These are phyloP conservation scores for Eucalyptus cladocalyx DNA, from an alignment of 345 rosid genomes.

Conservation along the genomic window DNA sequence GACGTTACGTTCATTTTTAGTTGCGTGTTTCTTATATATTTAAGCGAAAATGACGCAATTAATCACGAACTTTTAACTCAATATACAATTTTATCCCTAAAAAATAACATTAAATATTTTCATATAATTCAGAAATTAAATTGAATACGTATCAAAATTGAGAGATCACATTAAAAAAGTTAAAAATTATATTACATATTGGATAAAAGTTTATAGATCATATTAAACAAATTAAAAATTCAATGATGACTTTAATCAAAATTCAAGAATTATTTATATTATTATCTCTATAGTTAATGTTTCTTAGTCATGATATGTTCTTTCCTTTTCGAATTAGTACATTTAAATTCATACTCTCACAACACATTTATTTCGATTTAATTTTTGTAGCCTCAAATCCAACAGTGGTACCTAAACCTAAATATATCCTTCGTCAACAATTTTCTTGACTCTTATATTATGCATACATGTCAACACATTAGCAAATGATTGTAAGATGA, in stretches of 20 bases:
- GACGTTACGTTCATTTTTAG: neutral
- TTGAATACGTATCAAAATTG: too few species aligned
- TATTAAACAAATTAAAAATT: too few species aligned
- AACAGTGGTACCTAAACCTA: neutral
- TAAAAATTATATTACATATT: fast-evolving
- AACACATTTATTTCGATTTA: neutral
- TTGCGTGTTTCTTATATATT: neutral
- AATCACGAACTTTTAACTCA: neutral
- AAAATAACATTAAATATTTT: too few species aligned
- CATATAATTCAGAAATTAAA: fast-evolving
- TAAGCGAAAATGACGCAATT: neutral
- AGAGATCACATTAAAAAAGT: too few species aligned
- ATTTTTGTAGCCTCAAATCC: fast-evolving
- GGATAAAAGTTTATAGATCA: fast-evolving
- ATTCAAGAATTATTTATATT: too few species aligned
- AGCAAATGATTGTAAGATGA: fast-evolving
- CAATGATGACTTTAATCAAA: too few species aligned
- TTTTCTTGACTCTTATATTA: neutral
- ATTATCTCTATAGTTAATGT: neutral
- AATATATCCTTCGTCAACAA: neutral
- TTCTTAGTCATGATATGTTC: neutral
- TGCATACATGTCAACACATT: neutral
- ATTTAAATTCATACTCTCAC: neutral
- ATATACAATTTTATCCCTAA: too few species aligned
- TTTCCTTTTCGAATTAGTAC: neutral